phyloP scores from a whole-genome alignment of 345 rosid genomes.

The Trapa bicornis region DNA sequence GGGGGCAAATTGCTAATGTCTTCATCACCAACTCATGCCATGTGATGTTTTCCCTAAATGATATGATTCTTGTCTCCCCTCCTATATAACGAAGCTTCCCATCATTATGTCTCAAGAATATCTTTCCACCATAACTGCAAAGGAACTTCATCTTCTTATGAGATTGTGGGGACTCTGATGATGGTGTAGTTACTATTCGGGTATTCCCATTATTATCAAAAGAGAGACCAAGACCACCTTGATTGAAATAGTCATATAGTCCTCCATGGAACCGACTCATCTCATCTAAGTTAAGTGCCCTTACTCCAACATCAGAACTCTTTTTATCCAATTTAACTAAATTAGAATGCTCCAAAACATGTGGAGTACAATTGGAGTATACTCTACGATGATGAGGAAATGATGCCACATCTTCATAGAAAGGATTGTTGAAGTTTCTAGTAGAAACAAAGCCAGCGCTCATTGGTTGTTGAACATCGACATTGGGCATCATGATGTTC shows the following conservation, averaged over 20 bases:
- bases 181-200: neutral
- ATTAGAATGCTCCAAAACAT: neutral
- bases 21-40: slow-evolving; percentile 55
- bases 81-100: slow-evolving; percentile 85
- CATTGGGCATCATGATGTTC: slow-evolving; percentile 9
- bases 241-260: slow-evolving; percentile 1
- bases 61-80: slow-evolving; percentile 78
- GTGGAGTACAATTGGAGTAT: neutral
- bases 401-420: slow-evolving; percentile 20
- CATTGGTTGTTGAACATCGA: slow-evolving; percentile 11
- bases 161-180: slow-evolving; percentile 29
- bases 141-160: slow-evolving; percentile 56
- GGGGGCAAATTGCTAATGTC: slow-evolving; percentile 50
- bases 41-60: slow-evolving; percentile 36
- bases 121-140: slow-evolving; percentile 76
- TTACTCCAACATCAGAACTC: neutral
- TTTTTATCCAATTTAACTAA: neutral
- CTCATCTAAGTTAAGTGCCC: neutral
- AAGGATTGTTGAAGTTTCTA: slow-evolving; percentile 19
- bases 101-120: slow-evolving; percentile 70
- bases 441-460: slow-evolving; percentile 12
- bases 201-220: neutral
- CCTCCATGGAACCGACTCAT: neutral
- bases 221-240: neutral
- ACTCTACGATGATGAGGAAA: slow-evolving; percentile 5